Base-by-base conservation (phyloP, 768 basidiomycete genomes). In the Cyclocybe aegerita region DNA sequence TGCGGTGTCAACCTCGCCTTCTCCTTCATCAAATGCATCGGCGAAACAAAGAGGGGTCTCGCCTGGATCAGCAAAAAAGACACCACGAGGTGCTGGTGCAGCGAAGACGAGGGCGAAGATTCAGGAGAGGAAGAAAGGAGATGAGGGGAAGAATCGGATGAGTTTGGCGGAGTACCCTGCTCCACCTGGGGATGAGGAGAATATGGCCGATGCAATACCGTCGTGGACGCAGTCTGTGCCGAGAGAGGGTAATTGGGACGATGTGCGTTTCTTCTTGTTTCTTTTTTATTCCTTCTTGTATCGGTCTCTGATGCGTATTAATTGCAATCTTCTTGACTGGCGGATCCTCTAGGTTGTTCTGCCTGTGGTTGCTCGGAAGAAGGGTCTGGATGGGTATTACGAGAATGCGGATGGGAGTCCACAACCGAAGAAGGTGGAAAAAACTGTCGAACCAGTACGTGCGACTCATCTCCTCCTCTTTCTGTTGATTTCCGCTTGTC, bases 331-430 rank as follows among this genome's bases (percentile, higher is more conserved):
- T 38, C 44, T 55, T 10, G 43, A 37, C 39, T 49, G 46, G 32
- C 53, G 51, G 35, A 44, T 49, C 54, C 55, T 39, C 41, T 55
- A 91, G 89, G 89, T 92, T 35, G 86, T 93, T 1, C 71, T 93
- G 9, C 91, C 91, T 17, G 89, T 87, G 4, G 89, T 93, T 9
- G 90, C 90, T 7, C 78, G 88, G 50, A 90, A 92, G 72, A 88
- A 82, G 60, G 90, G 90, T 7, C 64, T 93, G 41, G 82, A 88
- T 50, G 81, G 77, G 36, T 77, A 83, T 51, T 90, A 88, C 60
- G 78, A 85, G 53, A 76, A 78, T 39, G 84, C 78, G 7, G 80
- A 83, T 60, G 90, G 90, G n/a, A 83, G 80, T 56, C 78, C 83
- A n/a, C 75, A 77, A 58, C 77, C 79, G 30, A 81, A 68, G 67